Evolutionary conservation across 140 eudicot genomes (phyloP).

Genomic region (Ambrosia hybrid): DNA sequence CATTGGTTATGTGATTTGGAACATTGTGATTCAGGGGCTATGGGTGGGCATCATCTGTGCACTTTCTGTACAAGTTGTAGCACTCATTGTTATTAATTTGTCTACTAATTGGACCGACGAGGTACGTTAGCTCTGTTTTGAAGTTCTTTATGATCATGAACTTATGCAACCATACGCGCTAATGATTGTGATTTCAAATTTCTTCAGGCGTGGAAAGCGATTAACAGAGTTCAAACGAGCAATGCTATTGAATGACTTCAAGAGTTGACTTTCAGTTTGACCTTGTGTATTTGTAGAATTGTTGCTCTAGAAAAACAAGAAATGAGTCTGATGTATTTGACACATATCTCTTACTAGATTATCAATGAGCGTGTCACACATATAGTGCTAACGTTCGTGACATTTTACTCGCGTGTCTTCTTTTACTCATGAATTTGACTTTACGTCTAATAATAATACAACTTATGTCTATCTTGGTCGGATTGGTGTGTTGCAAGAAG

Average conservation of each 20-base stretch:
- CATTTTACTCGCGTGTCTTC: too few relatives aligned
- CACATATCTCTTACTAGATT: too few relatives aligned
- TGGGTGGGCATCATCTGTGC: slow-evolving; percentile 79
- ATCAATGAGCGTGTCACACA: too few relatives aligned
- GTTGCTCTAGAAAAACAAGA: too few relatives aligned
- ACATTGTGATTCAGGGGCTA: slow-evolving; percentile 51
- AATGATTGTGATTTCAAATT: slow-evolving; percentile 6
- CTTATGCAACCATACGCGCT: slow-evolving; percentile 2
- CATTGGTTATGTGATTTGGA: not conserved
- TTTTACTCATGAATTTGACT: too few relatives aligned
- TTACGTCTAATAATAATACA: too few relatives aligned
- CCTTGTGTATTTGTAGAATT: not conserved
- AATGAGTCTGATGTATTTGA: not conserved
- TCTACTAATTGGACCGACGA: slow-evolving; percentile 60
- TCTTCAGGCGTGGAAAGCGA: slow-evolving; percentile 37
- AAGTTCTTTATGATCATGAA: not conserved
- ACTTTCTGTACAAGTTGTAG: slow-evolving; percentile 55
- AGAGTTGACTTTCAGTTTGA: not conserved
- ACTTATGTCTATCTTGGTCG: too few relatives aligned
- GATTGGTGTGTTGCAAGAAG: too few relatives aligned
- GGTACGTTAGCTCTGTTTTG: slow-evolving; percentile 32
- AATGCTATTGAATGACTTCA: not conserved
- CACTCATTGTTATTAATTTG: slow-evolving; percentile 49
- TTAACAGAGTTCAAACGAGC: slow-evolving; percentile 36
- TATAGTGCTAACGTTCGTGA: too few relatives aligned